Base-by-base conservation (phyloP, 2,329 filamentous ascomycete genomes). In the Trichoderma sp. region DNA sequence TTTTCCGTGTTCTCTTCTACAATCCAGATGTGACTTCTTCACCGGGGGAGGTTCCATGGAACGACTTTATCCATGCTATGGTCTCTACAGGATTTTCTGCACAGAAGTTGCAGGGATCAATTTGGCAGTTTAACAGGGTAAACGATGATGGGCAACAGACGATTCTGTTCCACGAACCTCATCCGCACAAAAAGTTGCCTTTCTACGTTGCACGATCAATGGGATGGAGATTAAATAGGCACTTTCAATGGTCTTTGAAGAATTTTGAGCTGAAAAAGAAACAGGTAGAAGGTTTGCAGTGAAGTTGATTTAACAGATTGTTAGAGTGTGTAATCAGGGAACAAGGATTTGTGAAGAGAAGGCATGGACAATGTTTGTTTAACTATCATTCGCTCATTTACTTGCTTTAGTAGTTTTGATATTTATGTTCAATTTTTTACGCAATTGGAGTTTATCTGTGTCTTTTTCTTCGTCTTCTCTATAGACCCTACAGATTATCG, bases 121-220 rank as follows among this genome's bases (percentile, higher is more conserved):
- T 88, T 0, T 92, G 91, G 91, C 88, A 91, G 12, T 92, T 92
- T 76, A 84, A 83, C 16, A 87, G 87, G 4, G 80, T 79, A 5
- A 78, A 77, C 3, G 75, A 86, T 27, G 84, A 87, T 71, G 83
- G 86, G 0, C 82, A 86, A 53, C 81, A 86, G 4, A 86, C 85
- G 29, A 92, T 92, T 38, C 88, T 90, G 72, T 90, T 92, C 76
- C 89, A 92, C 77, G 89, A 91, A 78, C 90, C 90, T 3, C 90
- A 92, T 80, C 89, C 89, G 0, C 80, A 79, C 1, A 82, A 82
- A 1, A 91, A 91, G 81, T 84, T 92, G 4, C 82, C 86, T 0
- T 89, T 87, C 76, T 77, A 78, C 1, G 81, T 80, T 56, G 89
- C 88, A 0, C 83, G 89, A 64, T 80, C 85, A 1, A 82, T 86